Conservation (phyloP, 2,329 filamentous ascomycete species). For the Aureobasidium sp. region DNA sequence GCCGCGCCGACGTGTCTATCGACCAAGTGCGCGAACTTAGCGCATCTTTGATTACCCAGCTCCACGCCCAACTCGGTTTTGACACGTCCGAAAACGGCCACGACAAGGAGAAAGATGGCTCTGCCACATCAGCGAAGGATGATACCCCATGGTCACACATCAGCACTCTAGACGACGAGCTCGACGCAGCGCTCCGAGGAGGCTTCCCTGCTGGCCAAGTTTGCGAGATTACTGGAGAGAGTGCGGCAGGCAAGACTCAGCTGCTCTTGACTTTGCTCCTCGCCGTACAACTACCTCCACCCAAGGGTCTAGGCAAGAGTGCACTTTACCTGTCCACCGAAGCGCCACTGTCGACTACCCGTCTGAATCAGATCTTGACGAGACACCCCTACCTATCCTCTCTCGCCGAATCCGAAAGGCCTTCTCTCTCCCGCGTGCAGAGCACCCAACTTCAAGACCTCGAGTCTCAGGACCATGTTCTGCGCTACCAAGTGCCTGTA, state of each 20-base stretch:
- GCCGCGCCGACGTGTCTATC: conserved; percentile 72
- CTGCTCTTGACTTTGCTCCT: conserved; percentile 79
- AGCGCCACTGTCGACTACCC: conserved; percentile 69
- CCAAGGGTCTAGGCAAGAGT: conserved; percentile 60
- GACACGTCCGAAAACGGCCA: neutral
- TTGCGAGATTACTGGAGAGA: conserved; percentile 87
- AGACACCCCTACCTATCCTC: conserved; percentile 52
- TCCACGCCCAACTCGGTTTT: conserved; percentile 56
- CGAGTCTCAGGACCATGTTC: conserved; percentile 90
- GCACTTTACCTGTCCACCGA: conserved; percentile 94
- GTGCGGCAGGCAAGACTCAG: conserved; percentile 90
- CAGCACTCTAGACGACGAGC: conserved; percentile 65
- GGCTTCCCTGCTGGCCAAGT: conserved; percentile 74
- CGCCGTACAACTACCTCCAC: conserved; percentile 69
- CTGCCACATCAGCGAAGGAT: conserved; percentile 10
- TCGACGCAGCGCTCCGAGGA: conserved; percentile 66
- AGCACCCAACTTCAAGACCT: conserved; percentile 80
- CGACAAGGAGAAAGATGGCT: neutral
- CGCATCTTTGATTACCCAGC: conserved; percentile 54
- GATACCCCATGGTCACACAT: conserved; percentile 48
- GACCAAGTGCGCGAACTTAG: conserved; percentile 69
- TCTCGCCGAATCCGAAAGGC: conserved; percentile 34
- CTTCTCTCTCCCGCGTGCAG: conserved; percentile 67
- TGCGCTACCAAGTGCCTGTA: conserved; percentile 85
- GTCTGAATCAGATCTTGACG: conserved; percentile 69